Conservation (phyloP, 129 eudicot genomes). For the Pulicaria dysenterica region DNA sequence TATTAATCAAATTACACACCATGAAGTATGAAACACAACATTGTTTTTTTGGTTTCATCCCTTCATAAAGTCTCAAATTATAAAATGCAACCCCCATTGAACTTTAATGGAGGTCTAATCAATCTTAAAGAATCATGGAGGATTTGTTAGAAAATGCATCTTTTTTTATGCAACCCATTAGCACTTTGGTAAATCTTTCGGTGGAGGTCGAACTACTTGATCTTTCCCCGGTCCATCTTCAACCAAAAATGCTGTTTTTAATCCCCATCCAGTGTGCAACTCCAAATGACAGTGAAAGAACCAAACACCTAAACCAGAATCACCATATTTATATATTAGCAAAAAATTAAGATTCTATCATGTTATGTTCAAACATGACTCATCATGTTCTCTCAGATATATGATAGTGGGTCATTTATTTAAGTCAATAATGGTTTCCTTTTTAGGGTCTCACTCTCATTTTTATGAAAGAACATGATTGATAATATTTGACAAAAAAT, state of each 20-base stretch:
- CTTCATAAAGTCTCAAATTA: conserved; percentile 21
- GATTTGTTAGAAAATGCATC: background rate
- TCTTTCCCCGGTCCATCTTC: conserved; percentile 59
- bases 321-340: background rate
- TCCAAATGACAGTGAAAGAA: conserved; percentile 75
- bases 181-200: conserved; percentile 70
- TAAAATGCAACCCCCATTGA: conserved; percentile 18
- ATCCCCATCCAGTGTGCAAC: conserved; percentile 74
- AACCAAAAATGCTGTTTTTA: conserved; percentile 58
- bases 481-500: no score
- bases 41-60: conserved; percentile 7
- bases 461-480: no score
- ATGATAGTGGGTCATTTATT: no score
- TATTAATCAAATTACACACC: conserved; percentile 1
- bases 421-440: no score
- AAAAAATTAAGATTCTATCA: no score
- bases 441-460: no score
- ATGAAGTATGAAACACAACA: conserved; percentile 14
- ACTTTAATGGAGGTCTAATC: conserved; percentile 23
- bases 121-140: background rate
- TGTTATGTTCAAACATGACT: no score
- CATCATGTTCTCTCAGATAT: no score
- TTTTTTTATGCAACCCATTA: conserved; percentile 18
- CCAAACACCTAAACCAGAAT: conserved; percentile 55
- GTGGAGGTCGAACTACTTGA: conserved; percentile 56